Base-by-base conservation (phyloP, 116 monocot species). In the Dioscorea cayenensis region DNA sequence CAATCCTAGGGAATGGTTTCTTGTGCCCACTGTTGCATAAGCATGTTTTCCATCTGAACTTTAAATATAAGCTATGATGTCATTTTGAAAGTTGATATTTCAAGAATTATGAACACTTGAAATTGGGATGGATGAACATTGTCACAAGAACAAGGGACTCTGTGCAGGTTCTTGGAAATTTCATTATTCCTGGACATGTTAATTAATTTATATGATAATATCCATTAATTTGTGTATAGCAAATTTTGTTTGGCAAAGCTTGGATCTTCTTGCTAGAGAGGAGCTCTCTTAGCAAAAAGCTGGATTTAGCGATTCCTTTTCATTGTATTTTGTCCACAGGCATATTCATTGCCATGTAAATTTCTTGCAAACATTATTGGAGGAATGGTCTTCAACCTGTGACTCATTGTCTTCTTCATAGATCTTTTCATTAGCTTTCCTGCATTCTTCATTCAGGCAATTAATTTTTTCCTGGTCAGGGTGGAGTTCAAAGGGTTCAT, bases 401-500 rank as follows among this genome's bases (percentile, higher is more conserved):
- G 17, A 0, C 55, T 55, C 4, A 5, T 16, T 55, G 2, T 18
- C 2, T n/a, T 16, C 13, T 16, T n/a, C 17, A n/a, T 55, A 55
- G 18, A 55, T 55, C 18, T 55, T 16, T n/a, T 5, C 18, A 16
- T n/a, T 55, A 55, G 6, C n/a, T 16, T 55, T 55, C n/a, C 55
- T n/a, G n/a, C 55, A 55, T n/a, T 19, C 18, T n/a, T 55, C 55
- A 11, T 55, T n/a, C 55, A 16, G 55, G 55, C 9, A 19, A 14
- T 38, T 10, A 69, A 32, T 78, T 28, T 69, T 73, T 58, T 63
- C 16, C 28, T 68, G 35, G 28, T 27, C 71, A 99, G 94, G 91
- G 89, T 72, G 94, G 99, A 72, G 91, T 94, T 36, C 91, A 99
- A 82, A 89, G 99, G 76, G 99, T 99, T 71, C 99, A 99, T 75